Conservation (phyloP, 2,329 filamentous ascomycete species). For the Aspergillus sp. region DNA sequence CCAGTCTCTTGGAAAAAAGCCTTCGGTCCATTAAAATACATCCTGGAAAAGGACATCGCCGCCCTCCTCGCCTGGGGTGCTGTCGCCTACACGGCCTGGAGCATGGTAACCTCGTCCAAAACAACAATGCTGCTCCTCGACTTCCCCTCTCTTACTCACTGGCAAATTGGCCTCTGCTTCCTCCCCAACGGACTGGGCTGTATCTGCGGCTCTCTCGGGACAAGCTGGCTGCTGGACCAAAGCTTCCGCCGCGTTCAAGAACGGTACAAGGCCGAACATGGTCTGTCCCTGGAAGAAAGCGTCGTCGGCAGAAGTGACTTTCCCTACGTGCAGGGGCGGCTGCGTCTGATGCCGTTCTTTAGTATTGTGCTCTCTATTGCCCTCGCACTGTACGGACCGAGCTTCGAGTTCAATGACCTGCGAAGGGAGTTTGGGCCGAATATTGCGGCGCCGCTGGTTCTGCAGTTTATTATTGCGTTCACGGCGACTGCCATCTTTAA, state of each 20-base stretch:
- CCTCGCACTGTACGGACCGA: slow-evolving; percentile 32
- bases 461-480: slow-evolving; percentile 39
- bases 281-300: not conserved
- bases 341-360: slow-evolving; percentile 7
- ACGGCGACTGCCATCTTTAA: slow-evolving; percentile 33
- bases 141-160: slow-evolving; percentile 29
- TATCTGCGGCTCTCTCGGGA: slow-evolving; percentile 11
- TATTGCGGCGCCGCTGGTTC: slow-evolving; percentile 34
- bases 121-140: slow-evolving; percentile 33
- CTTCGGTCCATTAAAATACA: slow-evolving; percentile 39
- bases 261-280: slow-evolving; percentile 3
- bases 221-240: slow-evolving; percentile 14
- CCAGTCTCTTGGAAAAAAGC: slow-evolving; percentile 32
- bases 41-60: slow-evolving; percentile 48
- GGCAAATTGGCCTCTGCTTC: slow-evolving; percentile 42
- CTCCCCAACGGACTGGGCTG: slow-evolving; percentile 37
- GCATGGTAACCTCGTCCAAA: slow-evolving; percentile 48
- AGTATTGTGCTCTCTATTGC: slow-evolving; percentile 6
- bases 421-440: slow-evolving; percentile 12
- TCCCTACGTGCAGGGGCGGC: slow-evolving; percentile 5
- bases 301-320: slow-evolving; percentile 2
- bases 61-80: slow-evolving; percentile 44
- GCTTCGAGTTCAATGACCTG: slow-evolving; percentile 19
- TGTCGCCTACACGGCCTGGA: slow-evolving; percentile 48
- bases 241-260: slow-evolving; percentile 4